phyloP scores from a whole-genome alignment of 2,329 filamentous ascomycete genomes.

The Fusarium subtropicale region DNA sequence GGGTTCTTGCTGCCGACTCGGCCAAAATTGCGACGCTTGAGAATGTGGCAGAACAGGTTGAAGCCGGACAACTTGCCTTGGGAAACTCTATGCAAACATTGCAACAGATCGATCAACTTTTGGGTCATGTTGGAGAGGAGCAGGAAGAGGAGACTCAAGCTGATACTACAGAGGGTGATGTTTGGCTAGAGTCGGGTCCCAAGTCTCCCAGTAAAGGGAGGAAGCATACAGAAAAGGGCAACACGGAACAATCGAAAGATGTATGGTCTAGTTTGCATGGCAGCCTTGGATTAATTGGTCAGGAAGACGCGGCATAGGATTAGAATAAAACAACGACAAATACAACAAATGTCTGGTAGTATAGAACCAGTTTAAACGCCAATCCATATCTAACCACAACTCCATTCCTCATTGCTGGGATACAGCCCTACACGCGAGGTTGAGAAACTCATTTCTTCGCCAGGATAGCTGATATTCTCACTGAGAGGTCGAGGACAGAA shows the following conservation, averaged over 20 bases:
- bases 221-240: conserved; percentile 47
- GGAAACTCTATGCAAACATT: conserved; percentile 64
- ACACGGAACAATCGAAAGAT: conserved; percentile 49
- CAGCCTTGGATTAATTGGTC: conserved; percentile 63
- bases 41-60: conserved; percentile 68
- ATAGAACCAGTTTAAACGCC: conserved; percentile 44
- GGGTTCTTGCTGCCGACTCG: conserved; percentile 70
- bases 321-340: conserved; percentile 17
- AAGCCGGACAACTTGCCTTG: conserved; percentile 67
- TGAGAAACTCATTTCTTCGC: conserved; percentile 54
- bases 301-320: conserved; percentile 47
- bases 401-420: conserved; percentile 34
- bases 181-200: conserved; percentile 53
- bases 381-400: conserved; percentile 41
- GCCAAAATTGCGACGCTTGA: conserved; percentile 70
- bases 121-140: conserved; percentile 53
- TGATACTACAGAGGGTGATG: conserved; percentile 45
- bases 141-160: conserved; percentile 39
- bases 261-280: conserved; percentile 66
- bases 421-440: conserved; percentile 6
- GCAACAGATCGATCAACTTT: conserved; percentile 61
- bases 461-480: conserved; percentile 83
- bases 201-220: conserved; percentile 39
- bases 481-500: conserved; percentile 84
- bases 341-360: conserved; percentile 32